A percentile compares a stretch with the other conserved stretches of the same genome.
These are phyloP conservation scores for Daldinia caldariorum DNA, from an alignment of 495 filamentous ascomycete genomes.

Conservation along the genomic window DNA sequence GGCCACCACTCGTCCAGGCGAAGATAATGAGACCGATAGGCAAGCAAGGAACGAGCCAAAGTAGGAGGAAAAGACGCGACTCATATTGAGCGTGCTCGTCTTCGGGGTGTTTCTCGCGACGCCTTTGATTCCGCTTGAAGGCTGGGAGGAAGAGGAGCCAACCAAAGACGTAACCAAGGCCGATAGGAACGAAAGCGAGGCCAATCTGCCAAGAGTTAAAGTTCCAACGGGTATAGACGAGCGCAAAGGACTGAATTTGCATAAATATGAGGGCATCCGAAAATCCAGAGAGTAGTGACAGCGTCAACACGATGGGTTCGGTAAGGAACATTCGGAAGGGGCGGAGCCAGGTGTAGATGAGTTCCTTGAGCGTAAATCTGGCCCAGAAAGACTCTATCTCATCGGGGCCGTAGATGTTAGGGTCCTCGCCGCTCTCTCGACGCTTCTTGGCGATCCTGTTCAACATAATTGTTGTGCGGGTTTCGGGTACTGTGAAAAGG, in stretches of 20 bases:
- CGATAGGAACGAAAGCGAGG: constrained; percentile 70
- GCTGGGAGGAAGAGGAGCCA: constrained; percentile 72
- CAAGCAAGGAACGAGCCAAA: constrained; percentile 71
- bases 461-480: constrained; percentile 71
- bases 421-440: constrained; percentile 62
- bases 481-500: constrained; percentile 74
- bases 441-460: constrained; percentile 73
- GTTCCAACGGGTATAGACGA: constrained; percentile 72
- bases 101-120: constrained; percentile 61
- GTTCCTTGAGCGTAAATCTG: constrained; percentile 63
- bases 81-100: constrained; percentile 70
- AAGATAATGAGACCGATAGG: constrained; percentile 76
- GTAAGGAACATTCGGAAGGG: constrained; percentile 82
- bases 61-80: constrained; percentile 64
- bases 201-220: constrained; percentile 66
- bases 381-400: constrained; percentile 63
- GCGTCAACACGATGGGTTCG: constrained; percentile 76
- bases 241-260: constrained; percentile 72
- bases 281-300: constrained; percentile 80
- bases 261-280: constrained; percentile 85
- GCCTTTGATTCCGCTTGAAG: constrained; percentile 64
- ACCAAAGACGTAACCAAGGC: constrained; percentile 71
- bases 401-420: constrained; percentile 70
- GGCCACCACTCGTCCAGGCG: constrained; percentile 71
- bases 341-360: constrained; percentile 70